Evolutionary conservation across 306 rosid genomes (phyloP).

Genomic region (Fagus sylvatica): DNA sequence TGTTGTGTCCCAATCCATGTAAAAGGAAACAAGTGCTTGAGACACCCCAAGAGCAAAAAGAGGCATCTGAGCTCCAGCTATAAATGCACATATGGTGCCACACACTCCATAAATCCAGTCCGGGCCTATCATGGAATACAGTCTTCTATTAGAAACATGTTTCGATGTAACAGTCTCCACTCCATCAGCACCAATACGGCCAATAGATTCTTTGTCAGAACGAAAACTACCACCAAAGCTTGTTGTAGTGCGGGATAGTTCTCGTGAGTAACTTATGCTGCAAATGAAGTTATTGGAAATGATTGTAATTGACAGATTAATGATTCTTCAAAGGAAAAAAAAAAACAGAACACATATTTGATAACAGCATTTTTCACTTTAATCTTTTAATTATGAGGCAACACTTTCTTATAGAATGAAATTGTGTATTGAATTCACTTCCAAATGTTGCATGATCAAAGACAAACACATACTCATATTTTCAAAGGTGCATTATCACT

Average conservation of each 20-base stretch:
- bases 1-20: conserved; percentile 97
- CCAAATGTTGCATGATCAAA: not conserved
- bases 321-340: not conserved
- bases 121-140: conserved; percentile 84
- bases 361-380: not conserved
- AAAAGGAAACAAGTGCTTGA: conserved; percentile 89
- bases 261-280: conserved; percentile 67
- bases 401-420: not conserved
- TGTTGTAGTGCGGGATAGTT: conserved; percentile 62
- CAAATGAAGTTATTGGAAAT: conserved; percentile 5
- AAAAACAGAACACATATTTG: not conserved
- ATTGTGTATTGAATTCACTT: not conserved
- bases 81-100: conserved; percentile 74
- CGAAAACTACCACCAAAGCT: conserved; percentile 86
- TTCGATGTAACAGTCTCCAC: conserved; percentile 45
- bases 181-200: conserved; percentile 58
- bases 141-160: conserved; percentile 54
- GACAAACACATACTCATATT: not conserved
- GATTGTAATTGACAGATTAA: not conserved
- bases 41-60: conserved; percentile 93
- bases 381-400: not conserved
- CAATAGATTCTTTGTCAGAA: conserved; percentile 81
- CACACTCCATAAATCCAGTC: conserved; percentile 82
- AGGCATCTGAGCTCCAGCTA: conserved; percentile 98
- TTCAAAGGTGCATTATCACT: not conserved